Percentiles rank a stretch among this genome's conserved stretches.
Conservation (phyloP, 345 rosid species). For the Abelmoschus esculentus region DNA sequence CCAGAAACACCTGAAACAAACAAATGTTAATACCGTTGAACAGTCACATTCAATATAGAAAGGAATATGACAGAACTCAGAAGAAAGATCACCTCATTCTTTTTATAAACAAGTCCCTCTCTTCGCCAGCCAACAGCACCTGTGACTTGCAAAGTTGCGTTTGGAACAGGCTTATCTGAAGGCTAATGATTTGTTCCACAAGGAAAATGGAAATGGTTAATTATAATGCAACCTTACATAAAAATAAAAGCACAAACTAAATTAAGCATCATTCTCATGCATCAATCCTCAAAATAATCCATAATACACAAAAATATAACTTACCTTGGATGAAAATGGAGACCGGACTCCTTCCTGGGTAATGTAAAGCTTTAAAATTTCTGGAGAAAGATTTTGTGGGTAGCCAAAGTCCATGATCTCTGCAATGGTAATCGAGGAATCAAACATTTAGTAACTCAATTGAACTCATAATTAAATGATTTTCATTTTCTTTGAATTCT, state of each 20-base stretch:
- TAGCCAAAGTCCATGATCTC: conserved; percentile 99
- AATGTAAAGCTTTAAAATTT: conserved; percentile 92
- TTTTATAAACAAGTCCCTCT: conserved; percentile 16
- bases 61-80: not conserved
- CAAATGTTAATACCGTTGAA: conserved; percentile 19
- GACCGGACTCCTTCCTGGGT: conserved; percentile 1
- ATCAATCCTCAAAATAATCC: not conserved
- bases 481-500: not conserved
- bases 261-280: not conserved
- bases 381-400: conserved; percentile 97
- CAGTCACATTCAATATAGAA: conserved; percentile 13
- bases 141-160: not conserved
- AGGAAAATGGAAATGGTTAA: not conserved
- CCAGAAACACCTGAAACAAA: conserved; percentile 74
- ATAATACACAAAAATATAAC: not conserved
- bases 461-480: not conserved
- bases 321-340: not conserved
- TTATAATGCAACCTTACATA: not conserved
- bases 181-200: conserved; percentile 26
- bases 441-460: not conserved
- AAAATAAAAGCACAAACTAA: not conserved
- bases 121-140: conserved; percentile 5
- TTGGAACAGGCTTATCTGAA: conserved; percentile 30
- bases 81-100: conserved; percentile 9
- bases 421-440: conserved; percentile 25